Evolutionary conservation across 129 eudicot genomes (phyloP), one percentile per base, ranked within the genome.

Genomic region (Flaveria brownii): DNA sequence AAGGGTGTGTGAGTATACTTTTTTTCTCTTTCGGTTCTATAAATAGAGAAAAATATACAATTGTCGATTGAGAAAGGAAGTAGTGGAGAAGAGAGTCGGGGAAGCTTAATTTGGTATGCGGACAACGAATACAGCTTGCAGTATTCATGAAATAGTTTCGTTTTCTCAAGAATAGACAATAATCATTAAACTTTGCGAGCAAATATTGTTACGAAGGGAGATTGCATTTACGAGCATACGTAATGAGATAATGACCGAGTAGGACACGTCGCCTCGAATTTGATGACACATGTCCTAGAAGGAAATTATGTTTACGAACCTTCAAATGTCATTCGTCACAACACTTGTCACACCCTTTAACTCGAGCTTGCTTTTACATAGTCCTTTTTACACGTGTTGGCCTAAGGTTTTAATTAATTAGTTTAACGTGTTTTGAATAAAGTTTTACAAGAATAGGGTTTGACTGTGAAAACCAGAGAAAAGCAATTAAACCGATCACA

Each of bases 111-210:
- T 80, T 64, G 79, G 83, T 30, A 79, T 47, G 75, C 56, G 80
- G 77, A 83, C 84, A 83, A 64, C 70, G 22, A 74, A 74, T 73
- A 79, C 84, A 84, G 79, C 87, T 84, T 49, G 84, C 78, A 50
- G 47, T 15, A 73, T 46, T 51, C 76, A 82, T 77, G 82, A 82
- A 49, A 78, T 55, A 56, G 45, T 46, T 30, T 45, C 55, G 25
- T 45, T 73, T 67, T 26, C 84, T 74, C 79, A 13, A 66, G 41
- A 80, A 80, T 49, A 63, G 51, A 30, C 60, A 52, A 39, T 17
- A 54, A 54, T 63, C 73, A 79, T 79, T 79, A 79, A 79, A 63
- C 83, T 63, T 64, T 64, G 67, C 49, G 23, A 43, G 12, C 42
- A 36, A 63, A 72, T 26, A 17, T 56, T 41, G 80, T 67, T 80